Percentiles rank a stretch among this genome's conserved stretches.
Evolutionary conservation across 371 early-diverging fungal genomes (phyloP).

Genomic region (Globomyces sp.): DNA sequence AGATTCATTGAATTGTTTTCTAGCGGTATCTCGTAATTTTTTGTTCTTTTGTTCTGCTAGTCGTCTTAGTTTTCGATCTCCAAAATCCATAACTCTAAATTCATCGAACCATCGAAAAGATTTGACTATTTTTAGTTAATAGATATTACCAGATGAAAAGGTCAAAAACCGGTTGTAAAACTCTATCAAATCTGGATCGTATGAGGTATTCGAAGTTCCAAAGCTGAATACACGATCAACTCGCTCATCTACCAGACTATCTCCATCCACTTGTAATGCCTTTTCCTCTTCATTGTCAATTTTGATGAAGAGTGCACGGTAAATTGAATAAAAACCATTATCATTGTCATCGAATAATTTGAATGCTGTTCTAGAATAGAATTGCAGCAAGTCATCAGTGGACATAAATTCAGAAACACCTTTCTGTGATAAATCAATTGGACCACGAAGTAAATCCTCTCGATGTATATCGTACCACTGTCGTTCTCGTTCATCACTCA

Average conservation of each 20-base stretch:
- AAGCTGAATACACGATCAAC: constrained; percentile 37
- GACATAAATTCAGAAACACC: constrained; percentile 45
- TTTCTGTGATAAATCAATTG: constrained; percentile 33
- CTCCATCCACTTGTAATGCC: constrained; percentile 49
- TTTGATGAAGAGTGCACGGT: constrained; percentile 70
- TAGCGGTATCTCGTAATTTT: constrained; percentile 77
- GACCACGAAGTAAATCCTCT: constrained; percentile 70
- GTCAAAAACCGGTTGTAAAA: constrained; percentile 22
- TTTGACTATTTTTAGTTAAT: constrained; percentile 39
- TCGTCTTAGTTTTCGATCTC: constrained; percentile 75
- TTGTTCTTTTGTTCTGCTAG: constrained; percentile 92
- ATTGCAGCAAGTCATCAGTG: constrained; percentile 64
- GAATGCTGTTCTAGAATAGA: constrained; percentile 62
- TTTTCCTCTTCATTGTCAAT: constrained; percentile 79
- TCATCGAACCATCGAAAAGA: constrained; percentile 91
- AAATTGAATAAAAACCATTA: constrained; percentile 79
- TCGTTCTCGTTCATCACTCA: constrained; percentile 73
- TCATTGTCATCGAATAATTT: constrained; percentile 62
- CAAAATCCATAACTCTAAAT: constrained; percentile 76
- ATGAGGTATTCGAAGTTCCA: constrained; percentile 52
- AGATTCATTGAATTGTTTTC: constrained; percentile 81
- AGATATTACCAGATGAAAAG: constrained; percentile 56
- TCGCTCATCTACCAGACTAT: constrained; percentile 33
- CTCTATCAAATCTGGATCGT: constrained; percentile 10
- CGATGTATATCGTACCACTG: constrained; percentile 88